Evolutionary conservation across 352 stramenopile species (phyloP).

Genomic region (Globisporangium spiculum): DNA sequence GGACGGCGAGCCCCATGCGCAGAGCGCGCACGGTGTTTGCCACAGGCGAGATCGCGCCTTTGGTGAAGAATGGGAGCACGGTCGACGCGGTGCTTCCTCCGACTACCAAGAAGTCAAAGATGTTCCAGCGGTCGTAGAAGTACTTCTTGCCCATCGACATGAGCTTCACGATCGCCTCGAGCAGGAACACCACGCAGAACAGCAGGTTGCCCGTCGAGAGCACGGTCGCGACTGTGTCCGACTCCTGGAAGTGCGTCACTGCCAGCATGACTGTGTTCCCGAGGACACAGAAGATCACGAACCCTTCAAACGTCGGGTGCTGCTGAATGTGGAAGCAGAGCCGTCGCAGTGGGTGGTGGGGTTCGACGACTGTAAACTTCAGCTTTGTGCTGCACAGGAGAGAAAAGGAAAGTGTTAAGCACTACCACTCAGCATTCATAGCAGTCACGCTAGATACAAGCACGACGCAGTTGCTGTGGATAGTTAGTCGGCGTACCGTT

Average conservation of each 20-base stretch:
- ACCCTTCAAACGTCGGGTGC: conserved; percentile 29
- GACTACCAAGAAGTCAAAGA: conserved; percentile 67
- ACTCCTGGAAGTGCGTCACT: conserved; percentile 36
- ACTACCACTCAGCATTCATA: background rate
- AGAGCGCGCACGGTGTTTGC: conserved; percentile 59
- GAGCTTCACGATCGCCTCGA: conserved; percentile 66
- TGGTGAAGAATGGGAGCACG: conserved; percentile 35
- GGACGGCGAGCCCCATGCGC: conserved; percentile 52
- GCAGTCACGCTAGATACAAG: background rate
- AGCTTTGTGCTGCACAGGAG: conserved; percentile 24
- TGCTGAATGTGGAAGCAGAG: conserved; percentile 34
- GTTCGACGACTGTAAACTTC: conserved; percentile 24
- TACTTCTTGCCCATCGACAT: conserved; percentile 59
- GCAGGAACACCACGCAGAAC: conserved; percentile 56
- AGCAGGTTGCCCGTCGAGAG: conserved; percentile 33
- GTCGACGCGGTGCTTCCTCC: conserved; percentile 38
- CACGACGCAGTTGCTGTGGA: background rate
- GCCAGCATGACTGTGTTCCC: conserved; percentile 42
- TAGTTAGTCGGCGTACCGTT: conserved; percentile 14
- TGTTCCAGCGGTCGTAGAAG: conserved; percentile 60
- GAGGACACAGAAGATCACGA: conserved; percentile 32
- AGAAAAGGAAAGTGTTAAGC: background rate
- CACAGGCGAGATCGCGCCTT: conserved; percentile 43
- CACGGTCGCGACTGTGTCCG: conserved; percentile 10
- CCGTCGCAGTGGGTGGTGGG: conserved; percentile 19